phyloP scores from a whole-genome alignment of 805 yeast species.

The Jamesozyma gamospora region DNA sequence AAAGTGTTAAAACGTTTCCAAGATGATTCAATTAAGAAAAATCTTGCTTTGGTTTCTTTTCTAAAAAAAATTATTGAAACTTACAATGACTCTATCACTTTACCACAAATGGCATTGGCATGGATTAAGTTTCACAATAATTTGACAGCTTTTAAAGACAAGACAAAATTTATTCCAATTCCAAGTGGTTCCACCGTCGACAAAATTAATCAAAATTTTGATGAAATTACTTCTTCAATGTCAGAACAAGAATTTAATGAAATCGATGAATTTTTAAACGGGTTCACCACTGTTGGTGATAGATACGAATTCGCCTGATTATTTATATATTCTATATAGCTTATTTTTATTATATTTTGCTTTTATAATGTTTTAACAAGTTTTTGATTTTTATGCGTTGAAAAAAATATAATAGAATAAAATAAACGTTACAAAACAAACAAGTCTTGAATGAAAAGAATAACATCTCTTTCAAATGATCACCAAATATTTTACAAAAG shows the following conservation, averaged over 20 bases:
- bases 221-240: slow-evolving; percentile 32
- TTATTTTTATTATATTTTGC: too few relatives aligned
- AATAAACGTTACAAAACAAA: too few relatives aligned
- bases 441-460: too few relatives aligned
- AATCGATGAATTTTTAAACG: slow-evolving; percentile 38
- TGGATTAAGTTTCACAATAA: slow-evolving; percentile 42
- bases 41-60: slow-evolving; percentile 39
- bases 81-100: slow-evolving; percentile 35
- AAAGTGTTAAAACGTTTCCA: slow-evolving; percentile 44
- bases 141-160: slow-evolving; percentile 13
- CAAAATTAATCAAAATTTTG: slow-evolving; percentile 55
- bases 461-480: slow-evolving; percentile 60
- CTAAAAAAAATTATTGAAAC: too few relatives aligned
- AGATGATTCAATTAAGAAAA: slow-evolving; percentile 46
- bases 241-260: slow-evolving; percentile 48
- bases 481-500: slow-evolving; percentile 78
- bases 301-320: slow-evolving; percentile 33
- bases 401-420: too few relatives aligned
- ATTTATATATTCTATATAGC: too few relatives aligned
- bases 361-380: too few relatives aligned
- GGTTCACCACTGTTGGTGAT: slow-evolving; percentile 42
- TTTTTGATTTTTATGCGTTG: too few relatives aligned
- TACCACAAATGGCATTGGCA: slow-evolving; percentile 64
- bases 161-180: slow-evolving; percentile 59
- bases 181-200: slow-evolving; percentile 61